phyloP scores from a whole-genome alignment of 2,329 filamentous ascomycete genomes.

The Phaeosphaeria sp. region DNA sequence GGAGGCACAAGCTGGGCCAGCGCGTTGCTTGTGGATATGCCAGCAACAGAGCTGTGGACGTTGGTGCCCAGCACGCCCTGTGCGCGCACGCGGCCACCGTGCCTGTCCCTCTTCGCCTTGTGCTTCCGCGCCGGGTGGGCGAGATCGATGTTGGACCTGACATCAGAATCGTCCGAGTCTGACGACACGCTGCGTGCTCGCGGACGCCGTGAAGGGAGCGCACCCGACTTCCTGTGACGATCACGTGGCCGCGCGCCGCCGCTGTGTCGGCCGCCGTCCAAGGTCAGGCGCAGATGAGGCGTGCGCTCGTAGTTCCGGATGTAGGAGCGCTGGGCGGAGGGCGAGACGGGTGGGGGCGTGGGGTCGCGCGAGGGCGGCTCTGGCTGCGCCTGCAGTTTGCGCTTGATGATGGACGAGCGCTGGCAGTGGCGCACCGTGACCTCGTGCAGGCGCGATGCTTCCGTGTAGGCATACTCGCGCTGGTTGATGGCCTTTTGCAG shows the following conservation, averaged over 20 bases:
- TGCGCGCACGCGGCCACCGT: conserved; percentile 47
- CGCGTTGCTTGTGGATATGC: conserved; percentile 68
- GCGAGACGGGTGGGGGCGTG: conserved; percentile 58
- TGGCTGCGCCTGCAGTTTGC: conserved; percentile 67
- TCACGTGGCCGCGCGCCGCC: conserved; percentile 28
- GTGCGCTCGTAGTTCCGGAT: conserved; percentile 30
- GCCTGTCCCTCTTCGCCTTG: conserved; percentile 44
- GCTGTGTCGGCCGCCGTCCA: conserved; percentile 31
- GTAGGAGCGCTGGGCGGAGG: conserved; percentile 40
- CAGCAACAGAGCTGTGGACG: conserved; percentile 61
- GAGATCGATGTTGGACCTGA: conserved; percentile 27
- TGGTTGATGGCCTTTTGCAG: conserved; percentile 62
- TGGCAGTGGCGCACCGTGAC: conserved; percentile 64
- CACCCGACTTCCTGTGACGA: conserved; percentile 26
- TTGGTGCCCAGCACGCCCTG: conserved; percentile 60
- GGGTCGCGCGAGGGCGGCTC: conserved; percentile 67
- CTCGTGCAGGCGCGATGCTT: conserved; percentile 64
- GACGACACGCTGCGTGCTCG: conserved; percentile 17
- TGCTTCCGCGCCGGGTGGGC: conserved; percentile 22
- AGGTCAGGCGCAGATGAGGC: conserved; percentile 38
- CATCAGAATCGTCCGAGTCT: conserved; percentile 26
- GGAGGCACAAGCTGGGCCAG: conserved; percentile 65
- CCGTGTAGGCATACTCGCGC: conserved; percentile 63
- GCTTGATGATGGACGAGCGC: conserved; percentile 64
- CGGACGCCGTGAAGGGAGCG: conserved; percentile 20